These are phyloP conservation scores for Solanum dulcamara DNA, from an alignment of 257 asterid genomes.

Conservation along the genomic window DNA sequence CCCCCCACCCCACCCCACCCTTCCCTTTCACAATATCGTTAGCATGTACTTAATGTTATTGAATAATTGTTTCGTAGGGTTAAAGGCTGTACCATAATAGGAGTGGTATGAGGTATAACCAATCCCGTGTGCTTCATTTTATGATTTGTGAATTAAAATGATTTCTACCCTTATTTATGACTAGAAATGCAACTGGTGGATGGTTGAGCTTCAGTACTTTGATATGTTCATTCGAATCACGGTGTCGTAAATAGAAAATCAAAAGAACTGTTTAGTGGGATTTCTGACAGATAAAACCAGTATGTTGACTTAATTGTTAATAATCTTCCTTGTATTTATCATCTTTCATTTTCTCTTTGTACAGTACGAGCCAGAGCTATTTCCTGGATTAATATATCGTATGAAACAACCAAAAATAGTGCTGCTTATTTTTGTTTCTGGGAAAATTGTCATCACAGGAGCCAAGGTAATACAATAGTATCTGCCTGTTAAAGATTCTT, in stretches of 20 bases:
- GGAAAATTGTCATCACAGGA: slow-evolving; percentile 91
- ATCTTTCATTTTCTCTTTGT: slow-evolving; percentile 2
- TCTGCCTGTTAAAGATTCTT: neutral
- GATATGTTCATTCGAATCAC: neutral
- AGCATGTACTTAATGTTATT: neutral
- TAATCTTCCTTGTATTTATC: neutral
- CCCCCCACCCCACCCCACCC: neutral
- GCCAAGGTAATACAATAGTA: slow-evolving; percentile 51
- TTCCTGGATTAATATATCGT: slow-evolving; percentile 85
- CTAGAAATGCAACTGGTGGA: neutral
- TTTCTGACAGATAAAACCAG: neutral
- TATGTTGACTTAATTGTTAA: neutral
- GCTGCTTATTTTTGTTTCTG: slow-evolving; percentile 86
- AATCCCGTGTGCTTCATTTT: neutral
- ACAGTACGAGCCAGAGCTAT: slow-evolving; percentile 93
- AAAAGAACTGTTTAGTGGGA: neutral
- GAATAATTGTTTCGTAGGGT: neutral
- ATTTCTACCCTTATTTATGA: neutral
- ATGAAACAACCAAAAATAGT: slow-evolving; percentile 95
- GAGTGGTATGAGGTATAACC: neutral
- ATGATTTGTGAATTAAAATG: neutral
- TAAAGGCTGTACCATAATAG: neutral
- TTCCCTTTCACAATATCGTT: neutral
- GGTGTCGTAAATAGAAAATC: neutral
- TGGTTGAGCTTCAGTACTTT: neutral